A percentile compares a stretch with the other conserved stretches of the same genome.
Evolutionary conservation across 2,329 filamentous ascomycete species (phyloP).

Genomic region (Epichloe bromicola): DNA sequence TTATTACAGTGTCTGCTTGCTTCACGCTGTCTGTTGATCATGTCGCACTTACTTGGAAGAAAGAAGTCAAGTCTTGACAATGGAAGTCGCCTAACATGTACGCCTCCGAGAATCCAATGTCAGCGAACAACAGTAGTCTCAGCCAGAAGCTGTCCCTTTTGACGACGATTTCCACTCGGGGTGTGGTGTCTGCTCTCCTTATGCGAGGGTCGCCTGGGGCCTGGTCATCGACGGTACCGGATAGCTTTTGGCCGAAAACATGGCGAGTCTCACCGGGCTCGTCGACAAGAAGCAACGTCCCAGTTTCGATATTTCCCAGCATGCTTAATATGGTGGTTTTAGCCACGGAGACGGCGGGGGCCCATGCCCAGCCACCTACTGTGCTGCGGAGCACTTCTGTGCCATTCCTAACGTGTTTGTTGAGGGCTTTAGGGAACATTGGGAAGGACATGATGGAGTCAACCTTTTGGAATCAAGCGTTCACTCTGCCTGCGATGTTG

Average conservation of each 20-base stretch:
- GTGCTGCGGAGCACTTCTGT: conserved; percentile 27
- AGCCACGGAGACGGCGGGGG: conserved; percentile 31
- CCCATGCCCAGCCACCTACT: conserved; percentile 33
- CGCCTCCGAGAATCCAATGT: conserved; percentile 63
- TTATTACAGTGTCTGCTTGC: background rate
- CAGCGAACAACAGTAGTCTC: conserved; percentile 53
- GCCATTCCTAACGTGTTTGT: conserved; percentile 3
- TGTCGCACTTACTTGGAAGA: conserved; percentile 45
- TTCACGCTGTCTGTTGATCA: background rate
- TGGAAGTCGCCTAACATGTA: conserved; percentile 63
- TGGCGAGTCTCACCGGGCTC: conserved; percentile 28
- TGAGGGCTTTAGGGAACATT: conserved; percentile 1
- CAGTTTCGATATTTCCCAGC: conserved; percentile 32
- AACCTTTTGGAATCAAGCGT: background rate
- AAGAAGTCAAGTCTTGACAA: conserved; percentile 51
- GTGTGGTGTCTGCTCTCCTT: conserved; percentile 21
- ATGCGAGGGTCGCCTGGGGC: conserved; percentile 22
- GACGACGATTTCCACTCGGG: conserved; percentile 42
- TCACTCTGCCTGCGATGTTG: background rate
- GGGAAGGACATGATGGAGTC: background rate
- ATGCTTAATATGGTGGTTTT: conserved; percentile 32
- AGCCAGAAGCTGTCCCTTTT: conserved; percentile 59
- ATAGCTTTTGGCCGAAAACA: conserved; percentile 33
- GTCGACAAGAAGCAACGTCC: conserved; percentile 35
- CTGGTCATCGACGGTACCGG: conserved; percentile 20